Base-by-base conservation (phyloP, 2,329 filamentous ascomycete genomes). In the Arthrobotrys conoides region DNA sequence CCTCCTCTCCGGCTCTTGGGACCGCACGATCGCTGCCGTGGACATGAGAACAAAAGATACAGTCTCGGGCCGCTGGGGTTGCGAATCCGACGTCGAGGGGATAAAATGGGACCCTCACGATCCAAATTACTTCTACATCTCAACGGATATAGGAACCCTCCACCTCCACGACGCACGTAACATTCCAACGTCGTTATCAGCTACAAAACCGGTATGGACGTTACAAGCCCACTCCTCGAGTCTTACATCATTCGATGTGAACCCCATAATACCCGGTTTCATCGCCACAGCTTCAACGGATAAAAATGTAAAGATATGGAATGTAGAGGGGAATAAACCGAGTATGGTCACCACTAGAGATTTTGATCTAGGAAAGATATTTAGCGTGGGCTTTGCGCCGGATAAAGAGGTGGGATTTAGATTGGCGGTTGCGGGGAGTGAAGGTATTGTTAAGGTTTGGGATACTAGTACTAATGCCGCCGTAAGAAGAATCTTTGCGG, bases 271-370 rank as follows among this genome's bases (percentile, higher is more conserved):
- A 76, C 95, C 96, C 0, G 96, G 96, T 51, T 97, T 93, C 88
- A 89, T 99, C 85, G 96, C 90, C 14, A 98, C 96, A 0, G 96
- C 94, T 2, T 97, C 94, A 1, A 94, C 93, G 14, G 96, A 99
- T 87, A 95, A 93, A 87, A 93, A 92, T 5, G 94, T 98, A 82
- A 99, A 99, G 88, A 88, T 99, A 72, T 99, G 96, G 96, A 97
- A 97, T 85, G 90, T 97, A 72, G 89, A 91, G 82, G 85, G 91
- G 12, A 89, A 89, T 48, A 75, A 77, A 46, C 96, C 96, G 0
- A 92, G 90, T 78, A 92, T 99, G 89, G 93, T 99, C 0, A 93
- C 96, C 4, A 92, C 93, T 27, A 91, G 96, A 81, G 95, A 98
- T 84, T 87, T 98, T 55, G 96, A 96, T 69, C 93, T 99, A 18